phyloP scores from a whole-genome alignment of 2,329 filamentous ascomycete genomes.

The Ceratocystis colombiana region DNA sequence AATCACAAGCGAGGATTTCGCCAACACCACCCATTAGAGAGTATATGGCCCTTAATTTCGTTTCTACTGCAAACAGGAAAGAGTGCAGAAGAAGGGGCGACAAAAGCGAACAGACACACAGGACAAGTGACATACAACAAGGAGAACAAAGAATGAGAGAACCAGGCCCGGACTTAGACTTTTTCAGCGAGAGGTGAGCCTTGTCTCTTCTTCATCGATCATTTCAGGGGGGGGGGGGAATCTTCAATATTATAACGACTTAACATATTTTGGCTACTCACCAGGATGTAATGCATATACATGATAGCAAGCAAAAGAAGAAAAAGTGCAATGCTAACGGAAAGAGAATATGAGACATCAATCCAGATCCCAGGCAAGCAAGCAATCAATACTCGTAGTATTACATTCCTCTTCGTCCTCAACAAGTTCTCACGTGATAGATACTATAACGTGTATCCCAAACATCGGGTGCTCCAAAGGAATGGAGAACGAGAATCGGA shows the following conservation, averaged over 20 bases:
- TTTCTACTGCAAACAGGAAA: neutral
- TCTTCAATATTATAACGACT: neutral
- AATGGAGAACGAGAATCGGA: too few relatives aligned
- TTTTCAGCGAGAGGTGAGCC: neutral
- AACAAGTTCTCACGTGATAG: neutral
- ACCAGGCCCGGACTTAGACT: neutral
- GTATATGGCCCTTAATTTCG: slow-evolving; percentile 5
- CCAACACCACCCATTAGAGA: neutral
- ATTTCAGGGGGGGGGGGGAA: too few relatives aligned
- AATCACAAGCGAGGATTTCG: neutral
- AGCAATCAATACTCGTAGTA: neutral
- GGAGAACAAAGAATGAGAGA: neutral
- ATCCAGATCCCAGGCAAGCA: neutral
- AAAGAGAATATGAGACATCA: too few relatives aligned
- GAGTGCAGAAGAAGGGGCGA: too few relatives aligned
- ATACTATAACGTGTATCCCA: too few relatives aligned
- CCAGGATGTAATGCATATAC: neutral
- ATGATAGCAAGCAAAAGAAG: neutral
- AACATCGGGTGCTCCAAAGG: too few relatives aligned
- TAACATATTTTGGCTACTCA: neutral
- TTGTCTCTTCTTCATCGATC: too few relatives aligned
- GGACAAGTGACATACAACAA: too few relatives aligned
- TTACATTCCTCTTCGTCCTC: neutral
- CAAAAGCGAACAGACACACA: too few relatives aligned
- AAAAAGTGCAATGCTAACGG: neutral